Conservation (phyloP, 805 yeast species). For the Saccharomyces mikatae region DNA sequence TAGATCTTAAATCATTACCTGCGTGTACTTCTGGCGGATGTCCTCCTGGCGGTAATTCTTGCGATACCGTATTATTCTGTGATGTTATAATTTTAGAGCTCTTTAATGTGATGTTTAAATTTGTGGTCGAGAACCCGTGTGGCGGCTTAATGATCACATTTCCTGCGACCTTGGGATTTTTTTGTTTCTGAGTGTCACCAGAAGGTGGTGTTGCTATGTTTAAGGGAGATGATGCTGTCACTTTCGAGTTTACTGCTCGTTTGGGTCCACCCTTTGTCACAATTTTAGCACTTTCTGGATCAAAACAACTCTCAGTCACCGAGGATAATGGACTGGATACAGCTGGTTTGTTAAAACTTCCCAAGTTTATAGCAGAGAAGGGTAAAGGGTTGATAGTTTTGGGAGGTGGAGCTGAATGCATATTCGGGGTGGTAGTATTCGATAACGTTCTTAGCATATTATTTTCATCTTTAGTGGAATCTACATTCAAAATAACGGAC, state of each 20-base stretch:
- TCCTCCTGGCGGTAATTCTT: neutral
- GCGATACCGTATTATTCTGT: neutral
- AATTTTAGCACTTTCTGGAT: neutral
- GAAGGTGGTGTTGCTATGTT: neutral
- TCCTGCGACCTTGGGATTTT: neutral
- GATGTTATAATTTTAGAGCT: neutral
- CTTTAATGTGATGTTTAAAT: neutral
- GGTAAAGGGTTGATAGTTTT: slow-evolving; percentile 6
- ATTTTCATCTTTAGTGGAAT: slow-evolving; percentile 3
- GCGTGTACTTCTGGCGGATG: neutral
- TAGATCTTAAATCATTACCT: neutral
- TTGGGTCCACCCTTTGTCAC: neutral
- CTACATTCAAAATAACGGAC: neutral
- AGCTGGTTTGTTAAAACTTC: slow-evolving; percentile 5
- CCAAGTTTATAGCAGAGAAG: neutral
- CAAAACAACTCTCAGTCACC: slow-evolving; percentile 8
- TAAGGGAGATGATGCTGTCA: neutral
- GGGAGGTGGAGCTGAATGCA: slow-evolving; percentile 9
- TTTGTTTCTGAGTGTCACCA: neutral
- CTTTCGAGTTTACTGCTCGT: neutral
- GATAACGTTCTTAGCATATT: slow-evolving; percentile 5
- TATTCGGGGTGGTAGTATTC: neutral
- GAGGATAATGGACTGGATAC: slow-evolving; percentile 13
- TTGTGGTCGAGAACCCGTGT: neutral
- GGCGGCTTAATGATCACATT: neutral